A percentile compares a stretch with the other conserved stretches of the same genome.
Evolutionary conservation across 495 filamentous ascomycete species (phyloP).

Genomic region (Platismatia glauca): DNA sequence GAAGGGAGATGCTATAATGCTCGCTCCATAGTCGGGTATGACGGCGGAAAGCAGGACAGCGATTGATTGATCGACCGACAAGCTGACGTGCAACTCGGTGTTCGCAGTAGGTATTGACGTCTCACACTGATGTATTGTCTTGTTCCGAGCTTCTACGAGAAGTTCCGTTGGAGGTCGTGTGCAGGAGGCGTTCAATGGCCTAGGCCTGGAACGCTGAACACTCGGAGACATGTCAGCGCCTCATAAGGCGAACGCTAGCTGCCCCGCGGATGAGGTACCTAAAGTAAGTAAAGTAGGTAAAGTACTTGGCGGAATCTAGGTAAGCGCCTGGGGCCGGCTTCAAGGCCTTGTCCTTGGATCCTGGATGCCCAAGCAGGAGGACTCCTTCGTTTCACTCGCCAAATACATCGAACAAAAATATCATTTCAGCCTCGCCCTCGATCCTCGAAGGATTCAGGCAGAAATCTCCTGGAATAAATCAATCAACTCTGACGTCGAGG

Average conservation of each 20-base stretch:
- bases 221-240: no score
- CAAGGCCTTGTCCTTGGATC: not conserved
- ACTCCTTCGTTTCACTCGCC: constrained; percentile 1
- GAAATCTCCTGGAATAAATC: not conserved
- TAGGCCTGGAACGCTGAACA: no score
- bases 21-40: not conserved
- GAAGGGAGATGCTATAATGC: not conserved
- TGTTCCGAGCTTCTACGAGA: not conserved
- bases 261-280: no score
- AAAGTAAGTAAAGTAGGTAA: no score
- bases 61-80: not conserved
- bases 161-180: not conserved
- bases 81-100: not conserved
- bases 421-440: constrained; percentile 14
- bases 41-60: not conserved
- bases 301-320: no score
- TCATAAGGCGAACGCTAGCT: not conserved
- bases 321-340: not conserved
- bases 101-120: not conserved
- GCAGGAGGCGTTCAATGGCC: not conserved
- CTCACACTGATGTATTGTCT: no score
- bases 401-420: not conserved
- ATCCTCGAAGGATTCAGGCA: not conserved
- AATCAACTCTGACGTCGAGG: not conserved
- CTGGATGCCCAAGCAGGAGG: no score